These are phyloP conservation scores for Circinella minor DNA, from an alignment of 371 early-diverging fungal genomes.

Conservation along the genomic window DNA sequence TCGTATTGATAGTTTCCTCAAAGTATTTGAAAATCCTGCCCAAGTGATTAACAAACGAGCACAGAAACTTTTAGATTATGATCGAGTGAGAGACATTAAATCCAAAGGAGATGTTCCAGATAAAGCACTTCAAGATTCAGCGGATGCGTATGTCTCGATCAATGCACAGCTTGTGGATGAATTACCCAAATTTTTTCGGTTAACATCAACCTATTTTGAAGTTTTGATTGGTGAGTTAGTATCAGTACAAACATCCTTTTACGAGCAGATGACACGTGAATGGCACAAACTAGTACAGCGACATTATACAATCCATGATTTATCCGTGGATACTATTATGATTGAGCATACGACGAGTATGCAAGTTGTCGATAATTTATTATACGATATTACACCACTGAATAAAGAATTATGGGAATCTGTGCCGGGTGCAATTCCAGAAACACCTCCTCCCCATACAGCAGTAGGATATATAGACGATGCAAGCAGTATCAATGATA, in stretches of 20 bases:
- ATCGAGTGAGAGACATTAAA: constrained; percentile 63
- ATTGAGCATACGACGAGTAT: constrained; percentile 16
- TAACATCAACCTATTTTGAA: constrained; percentile 70
- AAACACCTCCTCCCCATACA: constrained; percentile 12
- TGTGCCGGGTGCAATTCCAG: constrained; percentile 16
- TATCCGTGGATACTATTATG: constrained; percentile 13
- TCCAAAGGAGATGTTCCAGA: constrained; percentile 67
- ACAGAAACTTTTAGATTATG: constrained; percentile 78
- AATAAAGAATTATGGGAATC: constrained; percentile 19
- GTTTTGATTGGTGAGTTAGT: constrained; percentile 62
- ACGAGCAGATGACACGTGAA: constrained; percentile 43
- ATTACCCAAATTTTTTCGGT: constrained; percentile 68
- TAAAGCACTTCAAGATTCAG: constrained; percentile 71
- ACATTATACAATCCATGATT: constrained; percentile 11
- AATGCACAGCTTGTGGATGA: constrained; percentile 82
- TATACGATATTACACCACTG: constrained; percentile 21
- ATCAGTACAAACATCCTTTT: constrained; percentile 61
- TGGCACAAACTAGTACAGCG: constrained; percentile 37
- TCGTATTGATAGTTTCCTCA: constrained; percentile 62
- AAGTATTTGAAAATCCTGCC: constrained; percentile 68
- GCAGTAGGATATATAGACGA: constrained; percentile 3
- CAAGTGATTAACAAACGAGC: constrained; percentile 81
- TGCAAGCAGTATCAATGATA: constrained; percentile 10
- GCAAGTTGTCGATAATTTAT: constrained; percentile 14
- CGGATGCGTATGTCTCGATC: constrained; percentile 73